Evolutionary conservation across 2,329 filamentous ascomycete species (phyloP).

Genomic region (Leptodontidium sp.): DNA sequence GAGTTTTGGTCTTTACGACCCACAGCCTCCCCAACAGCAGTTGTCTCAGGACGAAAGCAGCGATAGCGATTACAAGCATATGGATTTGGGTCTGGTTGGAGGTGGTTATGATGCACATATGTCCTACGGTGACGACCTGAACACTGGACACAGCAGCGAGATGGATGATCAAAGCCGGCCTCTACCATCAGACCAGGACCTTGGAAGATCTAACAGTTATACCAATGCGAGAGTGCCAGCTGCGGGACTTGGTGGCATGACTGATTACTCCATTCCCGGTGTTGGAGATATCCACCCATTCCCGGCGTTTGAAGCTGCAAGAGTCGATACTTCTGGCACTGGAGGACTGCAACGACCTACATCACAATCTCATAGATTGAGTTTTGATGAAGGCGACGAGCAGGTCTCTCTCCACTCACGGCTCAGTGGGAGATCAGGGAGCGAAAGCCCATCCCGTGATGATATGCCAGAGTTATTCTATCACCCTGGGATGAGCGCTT

Average conservation of each 20-base stretch:
- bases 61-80: conserved; percentile 74
- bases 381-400: conserved; percentile 94
- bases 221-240: conserved; percentile 34
- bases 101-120: conserved; percentile 73
- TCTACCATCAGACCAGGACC: conserved; percentile 56
- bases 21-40: conserved; percentile 47
- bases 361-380: conserved; percentile 76
- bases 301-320: conserved; percentile 53
- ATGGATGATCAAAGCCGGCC: conserved; percentile 57
- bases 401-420: conserved; percentile 62
- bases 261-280: conserved; percentile 52
- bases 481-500: conserved; percentile 77
- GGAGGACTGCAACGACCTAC: conserved; percentile 84
- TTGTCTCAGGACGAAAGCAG: conserved; percentile 58
- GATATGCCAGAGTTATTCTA: conserved; percentile 94
- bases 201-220: conserved; percentile 44
- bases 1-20: conserved; percentile 57
- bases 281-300: conserved; percentile 66
- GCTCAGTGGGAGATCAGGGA: conserved; percentile 54
- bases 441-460: conserved; percentile 72
- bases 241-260: conserved; percentile 46
- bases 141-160: conserved; percentile 47
- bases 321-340: conserved; percentile 87
- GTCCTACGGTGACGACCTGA: conserved; percentile 62
- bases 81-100: conserved; percentile 79